Percentiles rank a stretch among this genome's conserved stretches.
Evolutionary conservation across 2,329 filamentous ascomycete genomes (phyloP).

Genomic region (Cytospora leucostoma): DNA sequence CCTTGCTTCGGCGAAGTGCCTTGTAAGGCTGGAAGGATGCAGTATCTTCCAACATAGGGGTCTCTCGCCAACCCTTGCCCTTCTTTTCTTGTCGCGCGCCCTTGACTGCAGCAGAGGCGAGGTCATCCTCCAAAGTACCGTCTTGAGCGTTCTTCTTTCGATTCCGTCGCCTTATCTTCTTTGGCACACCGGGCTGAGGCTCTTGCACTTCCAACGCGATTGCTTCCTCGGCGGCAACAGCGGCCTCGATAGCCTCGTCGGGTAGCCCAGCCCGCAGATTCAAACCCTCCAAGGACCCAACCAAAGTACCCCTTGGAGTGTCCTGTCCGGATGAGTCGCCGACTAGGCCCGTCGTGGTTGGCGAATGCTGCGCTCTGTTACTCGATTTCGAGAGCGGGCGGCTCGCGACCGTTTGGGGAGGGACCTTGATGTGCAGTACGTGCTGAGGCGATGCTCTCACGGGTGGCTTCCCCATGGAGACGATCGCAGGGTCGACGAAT

Average conservation of each 20-base stretch:
- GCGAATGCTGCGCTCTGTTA: constrained; percentile 18
- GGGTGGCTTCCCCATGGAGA: constrained; percentile 62
- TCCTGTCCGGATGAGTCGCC: constrained; percentile 21
- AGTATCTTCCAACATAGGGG: constrained; percentile 61
- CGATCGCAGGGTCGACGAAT: constrained; percentile 81
- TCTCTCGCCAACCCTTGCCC: constrained; percentile 61
- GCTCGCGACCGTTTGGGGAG: constrained; percentile 30
- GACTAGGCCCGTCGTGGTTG: constrained; percentile 19
- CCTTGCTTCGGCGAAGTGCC: constrained; percentile 59
- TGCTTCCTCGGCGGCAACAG: constrained; percentile 28
- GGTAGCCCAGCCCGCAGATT: constrained; percentile 30
- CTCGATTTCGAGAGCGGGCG: constrained; percentile 5
- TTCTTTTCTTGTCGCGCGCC: constrained; percentile 33
- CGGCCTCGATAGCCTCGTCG: constrained; percentile 29
- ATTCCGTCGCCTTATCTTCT: constrained; percentile 37
- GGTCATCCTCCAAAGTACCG: constrained; percentile 33
- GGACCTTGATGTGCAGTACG: constrained; percentile 8
- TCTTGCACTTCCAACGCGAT: constrained; percentile 30
- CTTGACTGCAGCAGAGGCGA: constrained; percentile 30
- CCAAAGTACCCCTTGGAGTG: constrained; percentile 30
- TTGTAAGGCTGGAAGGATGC: constrained; percentile 64
- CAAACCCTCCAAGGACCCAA: constrained; percentile 32
- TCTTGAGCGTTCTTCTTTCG: constrained; percentile 37
- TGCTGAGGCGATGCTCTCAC: constrained; percentile 30
- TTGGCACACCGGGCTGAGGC: constrained; percentile 31